Percentiles rank a stretch among this genome's conserved stretches.
Conservation (phyloP, 768 basidiomycete species). For the Rhizopogon vulgaris region DNA sequence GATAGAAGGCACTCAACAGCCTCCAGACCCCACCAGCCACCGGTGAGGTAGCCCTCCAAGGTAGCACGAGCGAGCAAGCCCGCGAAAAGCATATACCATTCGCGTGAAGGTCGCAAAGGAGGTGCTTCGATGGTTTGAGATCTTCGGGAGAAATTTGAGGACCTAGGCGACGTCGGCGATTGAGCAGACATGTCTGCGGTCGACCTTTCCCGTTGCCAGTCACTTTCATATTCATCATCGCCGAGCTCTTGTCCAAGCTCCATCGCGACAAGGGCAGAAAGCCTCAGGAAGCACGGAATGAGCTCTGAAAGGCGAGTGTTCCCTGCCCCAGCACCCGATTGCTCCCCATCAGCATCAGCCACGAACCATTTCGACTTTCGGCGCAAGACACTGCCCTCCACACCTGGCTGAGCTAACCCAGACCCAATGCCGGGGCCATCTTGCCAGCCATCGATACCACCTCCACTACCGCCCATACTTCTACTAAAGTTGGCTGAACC, state of each 20-base stretch:
- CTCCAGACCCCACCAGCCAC: slow-evolving; percentile 70
- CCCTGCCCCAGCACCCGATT: slow-evolving; percentile 36
- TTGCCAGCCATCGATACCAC: slow-evolving; percentile 66
- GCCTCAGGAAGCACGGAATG: slow-evolving; percentile 64
- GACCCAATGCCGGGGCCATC: slow-evolving; percentile 71
- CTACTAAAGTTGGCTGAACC: slow-evolving; percentile 14
- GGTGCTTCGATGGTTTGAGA: slow-evolving; percentile 32
- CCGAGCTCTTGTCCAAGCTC: slow-evolving; percentile 70
- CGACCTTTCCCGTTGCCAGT: slow-evolving; percentile 22
- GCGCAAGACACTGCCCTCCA: slow-evolving; percentile 52
- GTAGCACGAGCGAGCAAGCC: slow-evolving; percentile 78
- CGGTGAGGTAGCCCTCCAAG: slow-evolving; percentile 78
- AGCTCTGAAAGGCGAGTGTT: slow-evolving; percentile 63
- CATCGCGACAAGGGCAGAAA: slow-evolving; percentile 73
- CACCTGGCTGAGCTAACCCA: slow-evolving; percentile 54
- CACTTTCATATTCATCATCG: slow-evolving; percentile 42
- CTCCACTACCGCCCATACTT: slow-evolving; percentile 27
- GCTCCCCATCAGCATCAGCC: slow-evolving; percentile 16
- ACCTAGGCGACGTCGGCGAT: slow-evolving; percentile 9
- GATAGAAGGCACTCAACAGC: slow-evolving; percentile 68
- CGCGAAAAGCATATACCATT: slow-evolving; percentile 79
- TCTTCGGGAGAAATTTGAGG: slow-evolving; percentile 11
- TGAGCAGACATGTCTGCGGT: slow-evolving; percentile 8
- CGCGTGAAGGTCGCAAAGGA: slow-evolving; percentile 62
- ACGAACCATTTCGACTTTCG: slow-evolving; percentile 33